Percentiles rank a stretch among this genome's conserved stretches.
Evolutionary conservation across 805 yeast species (phyloP).

Genomic region (Myxozyma geophila): DNA sequence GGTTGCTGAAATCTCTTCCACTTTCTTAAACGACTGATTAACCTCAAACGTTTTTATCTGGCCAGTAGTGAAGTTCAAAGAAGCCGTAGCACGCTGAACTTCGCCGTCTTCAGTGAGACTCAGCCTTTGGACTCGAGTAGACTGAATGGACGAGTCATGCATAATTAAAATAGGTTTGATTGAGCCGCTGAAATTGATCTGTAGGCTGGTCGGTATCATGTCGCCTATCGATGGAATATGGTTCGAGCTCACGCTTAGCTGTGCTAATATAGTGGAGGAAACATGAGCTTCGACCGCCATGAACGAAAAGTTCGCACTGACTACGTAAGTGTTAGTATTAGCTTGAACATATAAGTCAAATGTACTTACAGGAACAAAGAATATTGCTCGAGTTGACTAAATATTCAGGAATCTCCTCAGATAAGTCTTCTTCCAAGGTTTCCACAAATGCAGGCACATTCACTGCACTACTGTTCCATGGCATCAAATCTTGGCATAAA

Average conservation of each 20-base stretch:
- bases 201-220: conserved; percentile 10
- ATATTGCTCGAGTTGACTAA: conserved; percentile 16
- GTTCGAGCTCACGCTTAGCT: conserved; percentile 23
- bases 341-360: background rate
- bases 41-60: conserved; percentile 41
- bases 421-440: background rate
- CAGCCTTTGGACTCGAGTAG: conserved; percentile 4
- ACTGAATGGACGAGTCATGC: conserved; percentile 4
- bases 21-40: conserved; percentile 36
- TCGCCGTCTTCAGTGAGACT: conserved; percentile 12
- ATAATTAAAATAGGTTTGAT: conserved; percentile 20
- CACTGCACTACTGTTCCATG: conserved; percentile 16
- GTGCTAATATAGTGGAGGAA: conserved; percentile 13
- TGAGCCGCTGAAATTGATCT: conserved; percentile 24
- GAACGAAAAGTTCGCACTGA: conserved; percentile 26
- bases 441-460: conserved; percentile 14
- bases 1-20: conserved; percentile 40
- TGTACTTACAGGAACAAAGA: conserved; percentile 20
- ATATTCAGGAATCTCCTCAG: conserved; percentile 3
- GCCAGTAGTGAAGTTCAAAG: conserved; percentile 37
- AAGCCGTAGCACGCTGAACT: conserved; percentile 25
- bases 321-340: conserved; percentile 1
- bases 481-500: conserved; percentile 17
- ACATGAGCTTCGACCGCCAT: conserved; percentile 22
- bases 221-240: conserved; percentile 19